Evolutionary conservation across 371 early-diverging fungal genomes (phyloP).

Genomic region (Nematocida minor): DNA sequence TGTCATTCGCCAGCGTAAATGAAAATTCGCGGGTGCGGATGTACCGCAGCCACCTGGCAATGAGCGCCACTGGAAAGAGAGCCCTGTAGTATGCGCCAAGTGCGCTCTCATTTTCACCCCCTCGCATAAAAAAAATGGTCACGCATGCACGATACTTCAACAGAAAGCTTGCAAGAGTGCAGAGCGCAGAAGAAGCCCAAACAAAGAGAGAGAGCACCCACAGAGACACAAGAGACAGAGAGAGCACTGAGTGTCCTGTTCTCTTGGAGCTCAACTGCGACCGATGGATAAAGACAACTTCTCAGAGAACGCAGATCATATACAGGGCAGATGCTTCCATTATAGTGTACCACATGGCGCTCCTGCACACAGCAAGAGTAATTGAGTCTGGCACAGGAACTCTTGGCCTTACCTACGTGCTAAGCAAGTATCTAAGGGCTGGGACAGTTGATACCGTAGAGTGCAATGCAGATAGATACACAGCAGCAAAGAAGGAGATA

Average conservation of each 20-base stretch:
- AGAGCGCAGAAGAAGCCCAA: not conserved
- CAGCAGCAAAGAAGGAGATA: constrained; percentile 20
- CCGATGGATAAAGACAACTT: constrained; percentile 37
- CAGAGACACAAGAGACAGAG: not conserved
- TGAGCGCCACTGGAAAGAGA: constrained; percentile 53
- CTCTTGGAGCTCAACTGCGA: not conserved
- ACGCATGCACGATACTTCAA: not conserved
- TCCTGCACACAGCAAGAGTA: not conserved
- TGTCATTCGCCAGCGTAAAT: constrained; percentile 72
- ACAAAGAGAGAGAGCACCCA: not conserved
- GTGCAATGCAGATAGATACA: constrained; percentile 36
- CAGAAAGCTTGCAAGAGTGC: too few species aligned
- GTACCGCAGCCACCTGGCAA: constrained; percentile 55
- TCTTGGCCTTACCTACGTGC: constrained; percentile 46
- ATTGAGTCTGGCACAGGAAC: constrained; percentile 56
- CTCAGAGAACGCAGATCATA: constrained; percentile 51
- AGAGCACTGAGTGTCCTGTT: not conserved
- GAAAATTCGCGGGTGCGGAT: constrained; percentile 74
- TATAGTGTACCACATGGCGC: constrained; percentile 42
- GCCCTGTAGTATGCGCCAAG: constrained; percentile 54
- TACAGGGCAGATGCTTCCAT: constrained; percentile 45
- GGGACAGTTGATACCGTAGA: constrained; percentile 51
- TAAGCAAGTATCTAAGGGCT: constrained; percentile 1
- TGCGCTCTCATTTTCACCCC: constrained; percentile 16
- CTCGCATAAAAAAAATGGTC: constrained; percentile 37